A percentile compares a stretch with the other conserved stretches of the same genome.
Conservation (phyloP, 768 basidiomycete genomes). For the Floccularia luteovirens region DNA sequence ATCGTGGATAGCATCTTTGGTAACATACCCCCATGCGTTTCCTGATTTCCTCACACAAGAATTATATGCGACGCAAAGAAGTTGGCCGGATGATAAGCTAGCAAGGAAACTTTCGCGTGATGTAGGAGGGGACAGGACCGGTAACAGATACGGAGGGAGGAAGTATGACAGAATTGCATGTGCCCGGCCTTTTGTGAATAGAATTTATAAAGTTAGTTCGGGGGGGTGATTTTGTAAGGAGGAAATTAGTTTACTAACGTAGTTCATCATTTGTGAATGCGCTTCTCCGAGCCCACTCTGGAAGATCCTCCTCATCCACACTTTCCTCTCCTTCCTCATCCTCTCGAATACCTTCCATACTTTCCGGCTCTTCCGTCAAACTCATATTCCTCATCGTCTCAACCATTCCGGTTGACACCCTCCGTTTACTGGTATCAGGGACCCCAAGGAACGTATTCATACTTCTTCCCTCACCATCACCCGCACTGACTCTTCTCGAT, state of each 20-base stretch:
- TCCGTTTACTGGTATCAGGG: slow-evolving; percentile 28
- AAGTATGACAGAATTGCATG: slow-evolving; percentile 53
- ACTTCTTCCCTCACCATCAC: slow-evolving; percentile 21
- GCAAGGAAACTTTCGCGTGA: slow-evolving; percentile 37
- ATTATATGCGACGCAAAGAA: slow-evolving; percentile 80
- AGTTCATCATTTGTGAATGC: slow-evolving; percentile 49
- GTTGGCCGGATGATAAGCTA: slow-evolving; percentile 65
- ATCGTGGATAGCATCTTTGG: slow-evolving; percentile 70
- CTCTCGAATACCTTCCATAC: slow-evolving; percentile 32
- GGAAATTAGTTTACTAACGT: slow-evolving; percentile 33
- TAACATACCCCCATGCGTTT: slow-evolving; percentile 87
- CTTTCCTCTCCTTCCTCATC: slow-evolving; percentile 38
- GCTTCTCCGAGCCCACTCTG: slow-evolving; percentile 66
- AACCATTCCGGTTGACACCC: slow-evolving; percentile 56
- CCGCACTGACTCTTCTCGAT: slow-evolving; percentile 40
- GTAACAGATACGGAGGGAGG: slow-evolving; percentile 50
- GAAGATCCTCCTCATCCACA: slow-evolving; percentile 66
- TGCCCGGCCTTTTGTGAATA: slow-evolving; percentile 45
- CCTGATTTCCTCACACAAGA: slow-evolving; percentile 70
- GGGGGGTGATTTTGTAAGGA: no score
- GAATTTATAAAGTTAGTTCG: slow-evolving; percentile 2
- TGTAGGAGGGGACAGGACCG: slow-evolving; percentile 23
- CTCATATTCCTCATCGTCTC: slow-evolving; percentile 41
- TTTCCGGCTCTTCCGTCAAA: slow-evolving; percentile 50
- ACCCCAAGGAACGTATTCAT: slow-evolving; percentile 12